phyloP scores from a whole-genome alignment of 371 early-diverging fungal species.

The Mortierella sp. region DNA sequence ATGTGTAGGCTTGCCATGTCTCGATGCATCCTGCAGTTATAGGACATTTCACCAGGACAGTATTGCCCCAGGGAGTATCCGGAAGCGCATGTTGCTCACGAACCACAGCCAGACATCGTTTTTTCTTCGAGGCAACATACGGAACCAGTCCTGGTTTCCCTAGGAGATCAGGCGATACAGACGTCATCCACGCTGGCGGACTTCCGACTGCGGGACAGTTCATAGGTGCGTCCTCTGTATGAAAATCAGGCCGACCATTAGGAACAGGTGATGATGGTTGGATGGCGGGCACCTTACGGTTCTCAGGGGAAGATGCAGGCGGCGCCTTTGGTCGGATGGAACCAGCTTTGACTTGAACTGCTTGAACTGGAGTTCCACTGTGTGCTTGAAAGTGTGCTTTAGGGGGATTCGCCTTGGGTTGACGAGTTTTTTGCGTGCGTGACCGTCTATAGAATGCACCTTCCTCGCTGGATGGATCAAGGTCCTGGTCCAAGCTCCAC shows the following conservation, averaged over 20 bases:
- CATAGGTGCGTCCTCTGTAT: not conserved
- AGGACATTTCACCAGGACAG: conserved; percentile 22
- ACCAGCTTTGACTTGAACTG: not conserved
- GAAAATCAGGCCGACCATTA: no score
- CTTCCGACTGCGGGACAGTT: conserved; percentile 8
- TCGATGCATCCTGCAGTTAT: conserved; percentile 12
- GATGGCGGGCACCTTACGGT: no score
- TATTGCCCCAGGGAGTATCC: conserved; percentile 35
- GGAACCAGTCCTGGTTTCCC: conserved; percentile 34
- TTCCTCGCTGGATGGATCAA: conserved; percentile 23
- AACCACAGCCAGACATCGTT: conserved; percentile 8
- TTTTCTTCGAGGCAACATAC: conserved; percentile 35
- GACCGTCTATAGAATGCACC: not conserved
- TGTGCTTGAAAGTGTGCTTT: not conserved
- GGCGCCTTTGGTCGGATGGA: not conserved
- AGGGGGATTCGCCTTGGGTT: not conserved
- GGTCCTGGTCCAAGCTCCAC: conserved; percentile 50
- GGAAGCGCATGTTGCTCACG: conserved; percentile 15
- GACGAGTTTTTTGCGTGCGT: no score
- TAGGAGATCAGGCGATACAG: conserved; percentile 8
- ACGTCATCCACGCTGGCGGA: conserved; percentile 17
- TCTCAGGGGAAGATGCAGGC: not conserved
- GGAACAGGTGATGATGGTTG: no score
- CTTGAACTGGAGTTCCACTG: not conserved
- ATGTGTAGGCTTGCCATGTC: conserved; percentile 32